A percentile compares a stretch with the other conserved stretches of the same genome.
phyloP scores from a whole-genome alignment of 768 basidiomycete species.

The Aureoboletus auriporus region DNA sequence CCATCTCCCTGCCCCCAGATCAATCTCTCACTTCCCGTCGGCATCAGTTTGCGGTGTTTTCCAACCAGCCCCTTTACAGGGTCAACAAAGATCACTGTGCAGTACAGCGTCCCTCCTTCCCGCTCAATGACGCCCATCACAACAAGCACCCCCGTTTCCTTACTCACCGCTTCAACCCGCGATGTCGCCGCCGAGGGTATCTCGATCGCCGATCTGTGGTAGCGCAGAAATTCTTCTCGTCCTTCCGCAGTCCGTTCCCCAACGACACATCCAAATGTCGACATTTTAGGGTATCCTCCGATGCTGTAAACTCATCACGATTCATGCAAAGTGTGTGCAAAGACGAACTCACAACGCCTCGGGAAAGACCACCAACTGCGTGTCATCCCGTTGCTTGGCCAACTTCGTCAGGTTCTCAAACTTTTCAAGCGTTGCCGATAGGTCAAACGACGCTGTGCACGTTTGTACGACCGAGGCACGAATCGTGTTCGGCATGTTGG shows the following conservation, averaged over 20 bases:
- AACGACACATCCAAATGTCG: constrained; percentile 39
- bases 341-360: constrained; percentile 48
- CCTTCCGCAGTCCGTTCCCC: constrained; percentile 49
- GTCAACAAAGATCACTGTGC: constrained; percentile 54
- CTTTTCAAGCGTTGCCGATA: constrained; percentile 46
- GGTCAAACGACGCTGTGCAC: constrained; percentile 42
- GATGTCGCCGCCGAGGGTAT: constrained; percentile 49
- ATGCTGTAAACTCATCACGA: constrained; percentile 30
- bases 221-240: constrained; percentile 56
- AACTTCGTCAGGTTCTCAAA: constrained; percentile 43
- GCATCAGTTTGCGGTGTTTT: constrained; percentile 62
- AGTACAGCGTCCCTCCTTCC: constrained; percentile 58
- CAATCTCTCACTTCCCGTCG: constrained; percentile 55
- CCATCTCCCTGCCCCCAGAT: constrained; percentile 64
- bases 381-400: constrained; percentile 43
- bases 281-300: constrained; percentile 59
- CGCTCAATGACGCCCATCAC: constrained; percentile 60
- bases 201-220: constrained; percentile 51
- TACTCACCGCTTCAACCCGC: constrained; percentile 46
- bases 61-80: constrained; percentile 49
- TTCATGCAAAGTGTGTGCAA: background rate
- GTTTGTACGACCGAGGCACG: constrained; percentile 53
- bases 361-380: constrained; percentile 52
- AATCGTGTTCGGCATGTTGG: constrained; percentile 29
- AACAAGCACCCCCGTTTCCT: constrained; percentile 47